Evolutionary conservation across 2,329 filamentous ascomycete genomes (phyloP).

Genomic region (Cladophialophora carrionii): DNA sequence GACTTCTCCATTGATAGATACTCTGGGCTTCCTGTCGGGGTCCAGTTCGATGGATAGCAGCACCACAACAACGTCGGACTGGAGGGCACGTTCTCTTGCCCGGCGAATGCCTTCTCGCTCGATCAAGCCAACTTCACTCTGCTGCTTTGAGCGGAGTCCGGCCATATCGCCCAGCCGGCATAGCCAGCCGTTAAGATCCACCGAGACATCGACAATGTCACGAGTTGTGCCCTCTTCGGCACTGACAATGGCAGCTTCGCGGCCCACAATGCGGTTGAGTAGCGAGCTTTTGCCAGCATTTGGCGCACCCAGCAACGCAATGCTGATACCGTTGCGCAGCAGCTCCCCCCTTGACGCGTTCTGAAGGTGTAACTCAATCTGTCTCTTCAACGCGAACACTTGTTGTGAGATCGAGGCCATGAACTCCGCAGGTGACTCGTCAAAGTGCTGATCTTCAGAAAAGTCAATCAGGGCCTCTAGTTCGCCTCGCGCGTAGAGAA

Average conservation of each 20-base stretch:
- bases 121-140: slow-evolving; percentile 65
- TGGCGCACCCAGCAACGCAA: slow-evolving; percentile 85
- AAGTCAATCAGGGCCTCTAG: slow-evolving; percentile 97
- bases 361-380: slow-evolving; percentile 70
- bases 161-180: slow-evolving; percentile 96
- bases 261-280: slow-evolving; percentile 84
- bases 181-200: slow-evolving; percentile 87
- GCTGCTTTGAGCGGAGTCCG: slow-evolving; percentile 63
- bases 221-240: slow-evolving; percentile 89
- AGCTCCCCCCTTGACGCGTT: slow-evolving; percentile 84
- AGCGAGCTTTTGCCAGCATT: slow-evolving; percentile 95
- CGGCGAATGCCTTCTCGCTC: slow-evolving; percentile 90
- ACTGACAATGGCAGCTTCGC: slow-evolving; percentile 94
- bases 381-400: slow-evolving; percentile 62
- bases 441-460: slow-evolving; percentile 94
- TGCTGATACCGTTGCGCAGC: slow-evolving; percentile 78
- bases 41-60: slow-evolving; percentile 71
- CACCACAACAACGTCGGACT: slow-evolving; percentile 83
- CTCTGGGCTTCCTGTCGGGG: slow-evolving; percentile 39
- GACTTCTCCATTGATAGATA: slow-evolving; percentile 60
- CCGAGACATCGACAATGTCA: slow-evolving; percentile 87
- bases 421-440: slow-evolving; percentile 76
- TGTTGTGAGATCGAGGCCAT: slow-evolving; percentile 69
- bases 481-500: slow-evolving; percentile 83
- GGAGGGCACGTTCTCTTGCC: slow-evolving; percentile 76